phyloP scores from a whole-genome alignment of 805 yeast species.

The Torulaspora microellipsoides region DNA sequence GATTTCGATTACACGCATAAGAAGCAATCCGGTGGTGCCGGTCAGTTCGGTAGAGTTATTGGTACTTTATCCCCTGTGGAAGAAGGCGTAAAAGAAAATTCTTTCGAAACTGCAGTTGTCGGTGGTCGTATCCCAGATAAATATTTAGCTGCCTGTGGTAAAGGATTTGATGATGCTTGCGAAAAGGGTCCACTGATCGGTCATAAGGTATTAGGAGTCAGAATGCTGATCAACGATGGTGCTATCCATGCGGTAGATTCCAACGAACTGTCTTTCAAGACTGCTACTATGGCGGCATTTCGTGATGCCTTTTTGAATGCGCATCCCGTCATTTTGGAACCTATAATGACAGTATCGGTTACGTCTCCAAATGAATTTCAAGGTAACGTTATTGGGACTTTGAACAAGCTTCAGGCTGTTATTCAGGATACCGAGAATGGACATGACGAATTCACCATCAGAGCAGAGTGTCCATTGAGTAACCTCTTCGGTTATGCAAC shows the following conservation, averaged over 20 bases:
- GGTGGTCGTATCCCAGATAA: slow-evolving; percentile 98
- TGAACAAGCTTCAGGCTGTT: slow-evolving; percentile 88
- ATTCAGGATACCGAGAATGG: slow-evolving; percentile 93
- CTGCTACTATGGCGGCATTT: slow-evolving; percentile 90
- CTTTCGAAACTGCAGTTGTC: slow-evolving; percentile 80
- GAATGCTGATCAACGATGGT: slow-evolving; percentile 95
- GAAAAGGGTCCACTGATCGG: slow-evolving; percentile 97
- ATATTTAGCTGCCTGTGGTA: slow-evolving; percentile 86
- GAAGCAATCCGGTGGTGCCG: slow-evolving; percentile 99
- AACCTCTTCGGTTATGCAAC: slow-evolving; percentile 96
- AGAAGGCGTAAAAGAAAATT: slow-evolving; percentile 49
- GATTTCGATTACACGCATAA: slow-evolving; percentile 92
- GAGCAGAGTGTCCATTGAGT: slow-evolving; percentile 95
- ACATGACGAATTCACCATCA: slow-evolving; percentile 87
- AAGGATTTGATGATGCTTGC: slow-evolving; percentile 91
- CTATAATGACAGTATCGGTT: slow-evolving; percentile 89
- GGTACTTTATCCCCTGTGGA: slow-evolving; percentile 69
- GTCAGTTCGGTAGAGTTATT: slow-evolving; percentile 96
- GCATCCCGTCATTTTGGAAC: slow-evolving; percentile 87
- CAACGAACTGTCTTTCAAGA: slow-evolving; percentile 88
- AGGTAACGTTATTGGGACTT: slow-evolving; percentile 82
- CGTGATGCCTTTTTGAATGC: slow-evolving; percentile 82
- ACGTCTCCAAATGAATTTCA: slow-evolving; percentile 97
- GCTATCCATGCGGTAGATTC: slow-evolving; percentile 96
- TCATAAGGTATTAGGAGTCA: slow-evolving; percentile 86